Evolutionary conservation across 768 basidiomycete genomes (phyloP).

Genomic region (Mycena belliarum): DNA sequence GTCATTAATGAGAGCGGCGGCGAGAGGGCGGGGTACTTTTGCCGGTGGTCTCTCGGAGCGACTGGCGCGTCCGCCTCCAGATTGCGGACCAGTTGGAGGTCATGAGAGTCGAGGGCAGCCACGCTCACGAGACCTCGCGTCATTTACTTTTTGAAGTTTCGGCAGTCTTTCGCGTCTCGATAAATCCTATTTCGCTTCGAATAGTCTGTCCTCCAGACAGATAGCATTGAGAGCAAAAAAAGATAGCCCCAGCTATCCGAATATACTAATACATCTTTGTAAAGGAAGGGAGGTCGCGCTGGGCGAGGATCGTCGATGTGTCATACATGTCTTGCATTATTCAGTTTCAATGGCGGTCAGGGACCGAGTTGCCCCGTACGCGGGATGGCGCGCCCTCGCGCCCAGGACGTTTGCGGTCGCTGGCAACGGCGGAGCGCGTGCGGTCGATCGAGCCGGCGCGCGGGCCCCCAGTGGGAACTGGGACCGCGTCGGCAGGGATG

Average conservation of each 20-base stretch:
- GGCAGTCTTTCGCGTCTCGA: too few species aligned
- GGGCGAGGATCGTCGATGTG: conserved; percentile 2
- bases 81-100: conserved; percentile 13
- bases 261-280: conserved; percentile 9
- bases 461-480: not conserved
- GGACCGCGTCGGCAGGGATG: not conserved
- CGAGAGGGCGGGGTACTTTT: conserved; percentile 4
- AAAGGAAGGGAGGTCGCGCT: conserved; percentile 11
- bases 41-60: conserved; percentile 9
- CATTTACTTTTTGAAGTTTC: too few species aligned
- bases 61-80: conserved; percentile 17
- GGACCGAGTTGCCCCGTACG: conserved; percentile 8
- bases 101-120: too few species aligned
- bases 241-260: conserved; percentile 11
- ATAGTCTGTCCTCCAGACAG: not conserved
- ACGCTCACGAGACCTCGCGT: too few species aligned
- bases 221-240: not conserved
- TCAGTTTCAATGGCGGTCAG: conserved; percentile 4
- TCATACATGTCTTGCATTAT: conserved; percentile 9
- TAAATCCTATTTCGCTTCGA: too few species aligned
- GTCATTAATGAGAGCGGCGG: not conserved
- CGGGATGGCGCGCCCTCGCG: not conserved
- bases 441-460: conserved; percentile 10
- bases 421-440: conserved; percentile 3
- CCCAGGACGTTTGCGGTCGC: not conserved